These are phyloP conservation scores for Heterobasidion parviporum DNA, from an alignment of 1,284 basidiomycete species.

Conservation along the genomic window DNA sequence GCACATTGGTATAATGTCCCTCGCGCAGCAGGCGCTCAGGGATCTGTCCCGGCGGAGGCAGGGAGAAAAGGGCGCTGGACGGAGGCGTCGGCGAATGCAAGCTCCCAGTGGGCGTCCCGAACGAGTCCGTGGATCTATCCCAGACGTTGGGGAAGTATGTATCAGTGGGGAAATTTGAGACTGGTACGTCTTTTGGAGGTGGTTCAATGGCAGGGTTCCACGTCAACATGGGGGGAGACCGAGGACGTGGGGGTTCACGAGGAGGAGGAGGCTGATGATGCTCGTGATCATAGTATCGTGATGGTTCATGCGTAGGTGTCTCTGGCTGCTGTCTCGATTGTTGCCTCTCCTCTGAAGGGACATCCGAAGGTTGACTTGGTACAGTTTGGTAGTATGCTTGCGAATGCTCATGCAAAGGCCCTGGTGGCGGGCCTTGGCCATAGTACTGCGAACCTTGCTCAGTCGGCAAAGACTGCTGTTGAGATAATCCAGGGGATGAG, in stretches of 20 bases:
- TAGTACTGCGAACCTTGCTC: too few species aligned
- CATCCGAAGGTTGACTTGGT: too few species aligned
- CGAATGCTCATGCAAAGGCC: too few species aligned
- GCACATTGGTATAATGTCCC: conserved; percentile 57
- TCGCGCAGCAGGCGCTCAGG: conserved; percentile 52
- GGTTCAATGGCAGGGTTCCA: conserved; percentile 70
- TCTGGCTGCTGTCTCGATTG: not conserved
- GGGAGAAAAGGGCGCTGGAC: conserved; percentile 25
- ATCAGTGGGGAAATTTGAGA: conserved; percentile 48
- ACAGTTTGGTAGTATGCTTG: too few species aligned
- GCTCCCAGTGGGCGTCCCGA: conserved; percentile 21
- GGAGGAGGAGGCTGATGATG: conserved; percentile 10
- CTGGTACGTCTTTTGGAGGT: conserved; percentile 52
- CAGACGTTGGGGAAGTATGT: conserved; percentile 71
- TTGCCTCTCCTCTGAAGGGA: not conserved
- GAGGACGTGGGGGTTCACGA: conserved; percentile 15
- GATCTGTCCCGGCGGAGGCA: conserved; percentile 45
- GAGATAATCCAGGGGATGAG: too few species aligned
- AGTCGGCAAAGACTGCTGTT: too few species aligned
- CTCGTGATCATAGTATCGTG: not conserved
- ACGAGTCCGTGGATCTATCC: conserved; percentile 44
- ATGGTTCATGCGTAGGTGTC: not conserved
- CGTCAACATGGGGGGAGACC: conserved; percentile 53
- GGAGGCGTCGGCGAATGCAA: conserved; percentile 15
- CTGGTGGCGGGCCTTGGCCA: too few species aligned